Evolutionary conservation across 345 rosid species (phyloP).

Genomic region (Physaria fendleri): DNA sequence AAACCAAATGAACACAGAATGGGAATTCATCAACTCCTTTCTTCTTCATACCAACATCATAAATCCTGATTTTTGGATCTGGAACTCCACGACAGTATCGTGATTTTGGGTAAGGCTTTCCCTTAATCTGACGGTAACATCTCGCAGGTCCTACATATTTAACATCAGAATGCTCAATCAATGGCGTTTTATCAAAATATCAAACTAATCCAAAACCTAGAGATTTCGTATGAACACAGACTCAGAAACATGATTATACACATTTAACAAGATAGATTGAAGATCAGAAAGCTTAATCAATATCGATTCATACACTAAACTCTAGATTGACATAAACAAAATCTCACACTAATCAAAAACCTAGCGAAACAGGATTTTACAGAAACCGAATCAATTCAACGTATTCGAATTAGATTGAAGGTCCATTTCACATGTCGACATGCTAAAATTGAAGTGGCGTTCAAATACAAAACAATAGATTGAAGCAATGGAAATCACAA

Average conservation of each 20-base stretch:
- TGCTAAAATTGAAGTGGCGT: neutral
- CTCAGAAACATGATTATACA: neutral
- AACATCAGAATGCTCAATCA: neutral
- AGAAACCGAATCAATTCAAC: neutral
- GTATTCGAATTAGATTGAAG: too few relatives aligned
- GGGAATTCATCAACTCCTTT: constrained; percentile 60
- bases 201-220: neutral
- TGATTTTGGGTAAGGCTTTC: constrained; percentile 59
- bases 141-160: constrained; percentile 30
- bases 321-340: neutral
- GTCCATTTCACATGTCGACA: too few relatives aligned
- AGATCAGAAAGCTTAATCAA: neutral
- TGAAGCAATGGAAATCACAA: neutral
- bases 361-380: neutral
- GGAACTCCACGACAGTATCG: constrained; percentile 58
- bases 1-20: constrained; percentile 59
- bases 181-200: neutral
- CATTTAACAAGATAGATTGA: neutral
- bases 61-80: constrained; percentile 54
- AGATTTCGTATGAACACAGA: neutral
- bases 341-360: neutral
- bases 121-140: constrained; percentile 52
- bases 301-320: neutral
- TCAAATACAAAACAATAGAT: neutral
- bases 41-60: constrained; percentile 63